Evolutionary conservation across 768 basidiomycete genomes (phyloP), one percentile per base, ranked within the genome.

Genomic region (Neoboletus subvelutipes): DNA sequence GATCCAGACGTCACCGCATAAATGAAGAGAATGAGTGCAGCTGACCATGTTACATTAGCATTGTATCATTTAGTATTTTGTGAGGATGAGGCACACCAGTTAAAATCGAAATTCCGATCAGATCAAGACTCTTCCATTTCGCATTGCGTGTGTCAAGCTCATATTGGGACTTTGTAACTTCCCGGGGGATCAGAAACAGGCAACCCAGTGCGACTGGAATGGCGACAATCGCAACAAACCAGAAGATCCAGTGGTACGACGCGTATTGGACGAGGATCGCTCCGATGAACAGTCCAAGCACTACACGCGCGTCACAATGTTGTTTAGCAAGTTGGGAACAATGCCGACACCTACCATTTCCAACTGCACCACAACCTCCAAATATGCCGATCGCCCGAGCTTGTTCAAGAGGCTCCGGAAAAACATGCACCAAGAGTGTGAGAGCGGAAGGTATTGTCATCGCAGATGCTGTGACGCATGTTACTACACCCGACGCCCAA

Each of bases 191-290:
- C 45, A 76, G 52, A 34, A 77, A 59, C 17, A 72, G 26, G 43
- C 73, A 67, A 1, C 63, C 52, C 20, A 72, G 17, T 36, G 75
- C 66, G 13, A 77, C 67, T 20, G 70, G 61, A 5, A 74, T 53
- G 39, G 73, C 65, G 29, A 82, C 55, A 22, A 81, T 73, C 1
- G 78, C 74, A 31, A 74, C 67, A 56, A 80, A 75, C 64, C 77
- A 82, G 64, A 84, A 83, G n/a, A 82, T 73, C 82, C 81, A 82
- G 22, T 65, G 73, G 70, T 77, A 83, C 8, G 76, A 74, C 2
- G 69, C 67, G 31, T 67, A 75, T 37, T 71, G 60, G 12, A 76
- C 75, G 48, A 81, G 72, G 24, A 77, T 24, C 2, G 78, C 80
- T 12, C 80, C 80, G 13, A 79, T 72, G 22, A 78, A 54, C 20